Base-by-base conservation (phyloP, 305 asterid species). In the Stenogyne calaminthoides region DNA sequence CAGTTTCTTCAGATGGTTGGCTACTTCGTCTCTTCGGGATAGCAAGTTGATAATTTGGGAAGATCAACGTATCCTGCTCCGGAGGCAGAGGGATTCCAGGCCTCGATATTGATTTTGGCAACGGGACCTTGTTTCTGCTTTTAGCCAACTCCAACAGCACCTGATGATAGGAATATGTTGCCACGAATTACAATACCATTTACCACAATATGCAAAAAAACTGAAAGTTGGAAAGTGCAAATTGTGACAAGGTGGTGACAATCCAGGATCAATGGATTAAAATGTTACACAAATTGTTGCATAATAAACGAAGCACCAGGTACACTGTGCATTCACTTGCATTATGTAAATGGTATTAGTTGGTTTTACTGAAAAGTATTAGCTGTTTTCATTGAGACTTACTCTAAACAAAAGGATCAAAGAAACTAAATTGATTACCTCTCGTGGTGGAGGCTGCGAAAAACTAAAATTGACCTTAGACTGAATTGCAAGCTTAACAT, bases 371-470 rank as follows among this genome's bases (percentile, higher is more conserved):
- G 32, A 27, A 27, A 0, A 27, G 32, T 27, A 27, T 27, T 27
- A 27, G 32, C 2, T 27, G 3, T 27, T 1, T n/a, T n/a, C n/a
- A n/a, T n/a, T n/a, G 32, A 27, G 32, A 27, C 3, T 27, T 27
- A 27, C 32, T 27, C 32, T 27, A 27, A 27, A 64, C 20, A 12
- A 15, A 29, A 8, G 29, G 60, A 25, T 56, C 0, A 16, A n/a
- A 36, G 39, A 29, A 44, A 9, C 7, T 14, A 12, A 18, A 70
- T 67, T 85, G 25, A 67, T 67, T 86, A 91, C 97, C 96, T 91
- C 94, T 18, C 97, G 84, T 0, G 93, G 97, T 5, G 98, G 98
- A 78, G 98, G 97, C 81, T 91, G 98, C 0, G 97, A 88, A 93
- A 93, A 91, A 83, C 96, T 91, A 72, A 89, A 91, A 75, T 89